Evolutionary conservation across 768 basidiomycete species (phyloP).

Genomic region (Tephrocybe rancida): DNA sequence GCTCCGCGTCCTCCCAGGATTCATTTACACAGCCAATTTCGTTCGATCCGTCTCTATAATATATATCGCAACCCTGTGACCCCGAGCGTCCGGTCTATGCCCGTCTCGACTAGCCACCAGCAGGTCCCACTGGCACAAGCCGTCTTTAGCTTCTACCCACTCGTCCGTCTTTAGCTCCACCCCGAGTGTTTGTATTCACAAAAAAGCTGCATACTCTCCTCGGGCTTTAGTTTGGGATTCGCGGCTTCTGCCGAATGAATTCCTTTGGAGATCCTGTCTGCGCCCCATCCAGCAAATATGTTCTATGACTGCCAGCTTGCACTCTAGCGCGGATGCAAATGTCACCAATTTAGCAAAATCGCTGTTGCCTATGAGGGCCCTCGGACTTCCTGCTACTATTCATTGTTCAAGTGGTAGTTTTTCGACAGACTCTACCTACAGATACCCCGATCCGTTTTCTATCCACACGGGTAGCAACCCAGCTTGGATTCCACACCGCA

Average conservation of each 20-base stretch:
- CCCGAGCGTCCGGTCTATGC: background rate
- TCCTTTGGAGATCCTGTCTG: no score
- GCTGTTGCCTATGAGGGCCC: constrained; percentile 15
- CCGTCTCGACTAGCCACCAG: background rate
- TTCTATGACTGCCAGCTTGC: constrained; percentile 17
- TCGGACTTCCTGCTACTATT: constrained; percentile 26
- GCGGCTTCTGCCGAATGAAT: background rate
- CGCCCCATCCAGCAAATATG: constrained; percentile 16
- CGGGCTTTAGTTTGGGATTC: background rate
- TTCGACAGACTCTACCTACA: no score
- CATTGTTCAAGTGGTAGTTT: no score
- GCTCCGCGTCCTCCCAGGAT: constrained; percentile 2
- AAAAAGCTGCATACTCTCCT: background rate
- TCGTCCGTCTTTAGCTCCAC: constrained; percentile 1
- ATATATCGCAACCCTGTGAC: background rate
- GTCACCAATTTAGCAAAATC: constrained; percentile 22
- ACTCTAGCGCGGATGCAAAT: background rate
- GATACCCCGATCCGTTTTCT: no score
- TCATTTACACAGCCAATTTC: constrained; percentile 7
- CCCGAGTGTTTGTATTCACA: background rate
- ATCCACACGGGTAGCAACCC: no score
- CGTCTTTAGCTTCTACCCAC: constrained; percentile 3
- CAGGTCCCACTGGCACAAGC: background rate
- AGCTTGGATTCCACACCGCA: no score
- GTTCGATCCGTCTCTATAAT: constrained; percentile 2